Evolutionary conservation across 2,329 filamentous ascomycete species (phyloP), one percentile per base, ranked within the genome.

Genomic region (Alternaria angustiovoidea): DNA sequence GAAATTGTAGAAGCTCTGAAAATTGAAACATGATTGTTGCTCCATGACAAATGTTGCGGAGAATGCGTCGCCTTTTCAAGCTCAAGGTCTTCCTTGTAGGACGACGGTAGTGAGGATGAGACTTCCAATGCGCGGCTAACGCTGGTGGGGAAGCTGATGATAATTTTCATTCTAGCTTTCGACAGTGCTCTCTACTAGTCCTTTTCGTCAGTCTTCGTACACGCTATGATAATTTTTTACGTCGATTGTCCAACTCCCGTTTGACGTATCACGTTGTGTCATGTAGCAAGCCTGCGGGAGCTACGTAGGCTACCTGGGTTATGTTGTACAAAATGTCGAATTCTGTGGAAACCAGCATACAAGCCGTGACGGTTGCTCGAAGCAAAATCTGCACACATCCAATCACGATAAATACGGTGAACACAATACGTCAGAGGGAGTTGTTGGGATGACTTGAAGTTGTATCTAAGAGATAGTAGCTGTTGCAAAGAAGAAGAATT

Each of bases 41-140:
- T 26, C 34, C 41, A 38, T 36, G 16, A n/a, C 30, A 26, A 6
- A 11, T 22, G 41, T 56, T 20, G 41, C 18, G 26, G n/a, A n/a
- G 47, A 52, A 42, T 55, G 54, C 2, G 59, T 8, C 0, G 64
- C 65, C 38, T 71, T 71, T 54, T 75, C 72, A 20, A 71, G 22
- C 38, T 63, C 58, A 11, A 34, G 16, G 2, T 9, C 53, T 9
- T 59, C 42, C 6, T 61, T 43, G 49, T 64, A 65, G 4, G 67
- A 53, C 5, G 51, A 48, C 4, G 59, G 54, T n/a, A 60, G 42
- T 8, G 24, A 42, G 60, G 54, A 64, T 62, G 24, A 30, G 36
- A 14, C 59, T 36, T 26, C 7, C 41, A 24, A 47, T 70, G 54
- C 28, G 61, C 66, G 26, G 63, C 48, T 11, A 67, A 49, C 18